phyloP scores from a whole-genome alignment of 1,139 yeast species.

The Magnusiomyces suaveolens region DNA sequence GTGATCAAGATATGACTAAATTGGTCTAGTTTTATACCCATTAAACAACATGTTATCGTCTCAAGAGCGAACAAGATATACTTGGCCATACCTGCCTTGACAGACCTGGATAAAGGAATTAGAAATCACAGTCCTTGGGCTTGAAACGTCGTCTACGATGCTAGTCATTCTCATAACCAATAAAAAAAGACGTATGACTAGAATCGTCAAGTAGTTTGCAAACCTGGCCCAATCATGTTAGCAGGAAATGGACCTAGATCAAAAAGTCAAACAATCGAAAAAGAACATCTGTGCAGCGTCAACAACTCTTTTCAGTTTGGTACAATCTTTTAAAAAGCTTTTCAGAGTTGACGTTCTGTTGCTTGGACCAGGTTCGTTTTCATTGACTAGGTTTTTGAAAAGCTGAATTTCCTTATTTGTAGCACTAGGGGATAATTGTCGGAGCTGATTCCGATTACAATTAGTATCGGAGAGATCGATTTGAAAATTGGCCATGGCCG shows the following conservation, averaged over 20 bases:
- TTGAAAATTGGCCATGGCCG: too few relatives aligned
- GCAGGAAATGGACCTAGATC: slow-evolving; percentile 80
- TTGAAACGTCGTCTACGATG: slow-evolving; percentile 82
- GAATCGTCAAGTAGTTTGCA: too few relatives aligned
- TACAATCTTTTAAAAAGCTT: slow-evolving; percentile 27
- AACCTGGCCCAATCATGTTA: slow-evolving; percentile 70
- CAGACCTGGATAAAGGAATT: slow-evolving; percentile 96
- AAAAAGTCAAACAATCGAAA: slow-evolving; percentile 90
- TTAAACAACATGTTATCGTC: slow-evolving; percentile 85
- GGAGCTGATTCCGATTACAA: too few relatives aligned
- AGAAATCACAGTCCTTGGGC: slow-evolving; percentile 91
- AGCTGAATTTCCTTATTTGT: too few relatives aligned
- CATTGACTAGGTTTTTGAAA: too few relatives aligned
- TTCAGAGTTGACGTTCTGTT: too few relatives aligned
- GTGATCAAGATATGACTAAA: slow-evolving; percentile 92
- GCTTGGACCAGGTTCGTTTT: too few relatives aligned
- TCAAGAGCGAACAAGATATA: too few relatives aligned
- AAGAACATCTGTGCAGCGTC: slow-evolving; percentile 72
- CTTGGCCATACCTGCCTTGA: slow-evolving; percentile 94
- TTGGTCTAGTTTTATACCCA: slow-evolving; percentile 94
- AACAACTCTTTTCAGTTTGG: slow-evolving; percentile 66
- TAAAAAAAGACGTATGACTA: too few relatives aligned
- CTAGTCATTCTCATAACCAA: slow-evolving; percentile 75
- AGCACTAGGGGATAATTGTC: too few relatives aligned
- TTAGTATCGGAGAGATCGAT: too few relatives aligned